Base-by-base conservation (phyloP, 2,329 filamentous ascomycete species). In the Epicoccum nigrum region DNA sequence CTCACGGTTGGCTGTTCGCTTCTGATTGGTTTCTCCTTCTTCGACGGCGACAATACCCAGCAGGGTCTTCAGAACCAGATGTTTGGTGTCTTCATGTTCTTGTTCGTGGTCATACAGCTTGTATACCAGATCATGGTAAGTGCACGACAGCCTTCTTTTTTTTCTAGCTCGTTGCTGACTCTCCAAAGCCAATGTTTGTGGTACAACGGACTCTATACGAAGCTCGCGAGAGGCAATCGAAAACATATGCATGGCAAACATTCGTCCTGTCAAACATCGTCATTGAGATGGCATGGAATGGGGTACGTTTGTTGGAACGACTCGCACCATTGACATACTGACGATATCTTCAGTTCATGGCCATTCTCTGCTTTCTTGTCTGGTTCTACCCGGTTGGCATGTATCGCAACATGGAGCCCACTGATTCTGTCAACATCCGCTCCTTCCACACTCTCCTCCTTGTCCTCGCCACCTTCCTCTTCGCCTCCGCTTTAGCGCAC, bases 231-330 rank as follows among this genome's bases (percentile, higher is more conserved):
- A 74, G 82, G 1, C 81, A 86, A 0, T 84, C 81, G 65, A 89
- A 89, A 63, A 80, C 84, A 0, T 92, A 91, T 74, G 88, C 85
- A 0, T 91, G 88, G 88, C 81, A 84, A 61, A 85, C 81, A 1
- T 91, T 91, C 71, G 80, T 91, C 62, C 73, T 87, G 3, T 82
- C 86, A 61, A 89, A 89, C 64, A 83, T 91, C 48, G 45, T 87
- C 1, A 86, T 88, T 37, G 88, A 92, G 65, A 79, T 90, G 72
- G 44, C 71, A 65, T 2, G 79, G 83, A 34, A 79, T 73, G 65
- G 78, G 71, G 35, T 53, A 78, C 37, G 83, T 88, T 25, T 25
- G 23, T 25, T 3, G 6, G 6, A 25, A 9, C 9, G 23, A 25
- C n/a, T 25, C 23, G 3, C 9, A 9, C 23, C 23, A 25, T 7